Conservation (phyloP, 768 basidiomycete genomes). For the Pulveroboletus sp. region DNA sequence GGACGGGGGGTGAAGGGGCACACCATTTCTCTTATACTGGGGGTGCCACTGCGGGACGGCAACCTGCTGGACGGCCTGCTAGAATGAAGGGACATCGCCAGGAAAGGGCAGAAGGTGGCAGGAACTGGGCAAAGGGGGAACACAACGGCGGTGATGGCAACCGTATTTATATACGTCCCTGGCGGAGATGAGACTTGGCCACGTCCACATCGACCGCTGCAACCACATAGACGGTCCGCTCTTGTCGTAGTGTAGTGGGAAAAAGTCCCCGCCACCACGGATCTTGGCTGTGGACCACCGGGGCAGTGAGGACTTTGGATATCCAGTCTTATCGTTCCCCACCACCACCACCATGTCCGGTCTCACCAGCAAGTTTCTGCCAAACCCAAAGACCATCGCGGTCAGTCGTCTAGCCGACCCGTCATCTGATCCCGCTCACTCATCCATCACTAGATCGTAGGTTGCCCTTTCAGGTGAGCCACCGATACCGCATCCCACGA, state of each 20-base stretch:
- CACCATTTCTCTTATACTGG: constrained; percentile 41
- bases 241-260: too few relatives aligned
- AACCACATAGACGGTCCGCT: too few relatives aligned
- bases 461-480: constrained; percentile 90
- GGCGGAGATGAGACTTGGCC: too few relatives aligned
- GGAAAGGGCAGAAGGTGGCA: not conserved
- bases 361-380: constrained; percentile 27
- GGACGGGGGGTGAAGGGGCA: constrained; percentile 10
- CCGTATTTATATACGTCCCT: constrained; percentile 18
- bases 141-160: constrained; percentile 6
- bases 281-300: not conserved
- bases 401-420: constrained; percentile 45
- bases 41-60: constrained; percentile 37
- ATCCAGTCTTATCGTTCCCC: not conserved
- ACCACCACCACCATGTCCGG: constrained; percentile 17
- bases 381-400: constrained; percentile 70
- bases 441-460: constrained; percentile 61
- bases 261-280: constrained; percentile 3
- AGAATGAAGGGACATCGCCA: constrained; percentile 20
- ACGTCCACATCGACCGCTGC: too few relatives aligned
- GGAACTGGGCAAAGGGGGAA: constrained; percentile 9
- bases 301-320: not conserved
- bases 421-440: constrained; percentile 4
- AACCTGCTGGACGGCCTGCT: constrained; percentile 27
- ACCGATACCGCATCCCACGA: not conserved